Base-by-base conservation (phyloP, 768 basidiomycete species). In the Trametes cingulata region DNA sequence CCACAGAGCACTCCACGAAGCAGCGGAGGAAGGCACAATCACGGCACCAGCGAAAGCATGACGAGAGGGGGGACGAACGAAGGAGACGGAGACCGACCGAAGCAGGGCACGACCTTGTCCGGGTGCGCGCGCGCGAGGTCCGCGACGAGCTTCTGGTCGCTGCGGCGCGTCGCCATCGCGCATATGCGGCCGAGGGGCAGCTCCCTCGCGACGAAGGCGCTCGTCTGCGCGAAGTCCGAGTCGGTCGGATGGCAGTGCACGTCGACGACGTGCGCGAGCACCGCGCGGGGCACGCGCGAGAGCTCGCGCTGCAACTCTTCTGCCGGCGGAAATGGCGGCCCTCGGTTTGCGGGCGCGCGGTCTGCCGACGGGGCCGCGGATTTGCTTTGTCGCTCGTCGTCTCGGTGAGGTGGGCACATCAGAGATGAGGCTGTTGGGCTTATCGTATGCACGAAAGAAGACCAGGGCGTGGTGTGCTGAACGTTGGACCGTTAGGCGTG, bases 221-320 rank as follows among this genome's bases (percentile, higher is more conserved):
- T 81, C 12, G 73, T 67, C 24, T 83, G 76, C 74, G 91, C 85
- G 5, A 80, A 78, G 22, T 76, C 73, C 10, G 88, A 82, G 72
- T 96, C 95, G 4, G 91, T 94, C 3, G 95, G 94, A 74, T 98
- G 95, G 73, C 92, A 95, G 65, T 98, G 95, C 0, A 87, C 91
- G 69, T 97, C 95, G 54, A 87, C 80, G 57, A 98, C 76, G 66
- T 91, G 91, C 20, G 73, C 75, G 19, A 91, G 76, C 45, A 93
- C 80, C 49, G 68, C 64, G 25, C 65, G 56, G 2, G 61, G 52
- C 8, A 55, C 56, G 19, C 35, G 41, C 13, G 49, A 56, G 35
- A 63, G 46, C 40, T 53, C 56, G 33, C 25, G 39, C 24, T 54
- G 56, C 46, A 63, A 24, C 27, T 43, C 56, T 29, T 54, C 52